Evolutionary conservation across 495 filamentous ascomycete species (phyloP).

Genomic region (Xylaria flabelliformis): DNA sequence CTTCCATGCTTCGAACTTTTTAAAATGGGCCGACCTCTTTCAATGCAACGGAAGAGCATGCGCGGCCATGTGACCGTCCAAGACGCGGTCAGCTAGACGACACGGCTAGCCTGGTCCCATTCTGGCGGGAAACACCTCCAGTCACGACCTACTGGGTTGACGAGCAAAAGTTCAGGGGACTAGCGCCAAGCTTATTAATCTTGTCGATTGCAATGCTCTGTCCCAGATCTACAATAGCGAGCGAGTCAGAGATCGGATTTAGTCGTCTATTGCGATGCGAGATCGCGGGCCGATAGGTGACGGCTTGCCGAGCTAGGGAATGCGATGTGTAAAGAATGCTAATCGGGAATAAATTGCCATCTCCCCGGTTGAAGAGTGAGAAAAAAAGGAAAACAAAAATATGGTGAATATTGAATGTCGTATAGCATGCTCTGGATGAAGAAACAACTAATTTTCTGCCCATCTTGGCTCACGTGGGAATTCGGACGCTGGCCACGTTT

Average conservation of each 20-base stretch:
- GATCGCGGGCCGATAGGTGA: slow-evolving; percentile 9
- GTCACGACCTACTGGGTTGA: neutral
- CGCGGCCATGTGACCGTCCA: slow-evolving; percentile 7
- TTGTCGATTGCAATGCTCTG: slow-evolving; percentile 5
- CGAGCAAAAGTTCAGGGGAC: neutral
- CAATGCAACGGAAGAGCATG: neutral
- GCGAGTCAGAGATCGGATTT: neutral
- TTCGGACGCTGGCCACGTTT: slow-evolving; percentile 23
- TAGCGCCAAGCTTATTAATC: neutral
- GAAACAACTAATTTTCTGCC: neutral
- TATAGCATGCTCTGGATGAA: neutral
- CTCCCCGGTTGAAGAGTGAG: neutral
- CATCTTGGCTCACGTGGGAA: slow-evolving; percentile 26
- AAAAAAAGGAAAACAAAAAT: neutral
- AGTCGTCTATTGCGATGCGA: neutral
- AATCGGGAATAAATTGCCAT: neutral
- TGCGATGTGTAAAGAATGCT: neutral
- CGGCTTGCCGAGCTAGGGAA: neutral
- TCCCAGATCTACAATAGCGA: neutral
- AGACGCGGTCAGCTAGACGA: slow-evolving; percentile 2
- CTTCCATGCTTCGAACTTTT: neutral
- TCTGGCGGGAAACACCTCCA: neutral
- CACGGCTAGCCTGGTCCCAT: slow-evolving; percentile 20
- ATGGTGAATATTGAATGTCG: neutral
- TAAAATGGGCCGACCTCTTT: neutral